phyloP scores from a whole-genome alignment of 2,329 filamentous ascomycete species.

The Neurospora sp. region DNA sequence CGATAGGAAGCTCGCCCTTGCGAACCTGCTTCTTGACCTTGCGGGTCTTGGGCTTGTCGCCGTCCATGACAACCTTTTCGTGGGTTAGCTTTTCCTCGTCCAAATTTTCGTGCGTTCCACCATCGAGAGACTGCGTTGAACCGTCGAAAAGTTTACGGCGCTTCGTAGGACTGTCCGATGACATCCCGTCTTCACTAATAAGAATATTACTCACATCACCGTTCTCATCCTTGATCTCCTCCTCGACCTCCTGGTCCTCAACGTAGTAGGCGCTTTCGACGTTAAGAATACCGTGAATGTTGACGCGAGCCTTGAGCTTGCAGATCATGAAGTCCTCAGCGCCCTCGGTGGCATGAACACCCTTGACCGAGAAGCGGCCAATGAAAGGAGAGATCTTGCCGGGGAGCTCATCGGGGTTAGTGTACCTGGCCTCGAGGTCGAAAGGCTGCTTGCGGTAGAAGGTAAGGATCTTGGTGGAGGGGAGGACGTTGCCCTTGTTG shows the following conservation, averaged over 20 bases:
- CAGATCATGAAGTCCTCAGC: slow-evolving; percentile 99
- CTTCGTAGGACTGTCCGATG: slow-evolving; percentile 8
- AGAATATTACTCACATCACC: slow-evolving; percentile 58
- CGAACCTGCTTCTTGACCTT: slow-evolving; percentile 99
- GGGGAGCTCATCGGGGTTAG: slow-evolving; percentile 74
- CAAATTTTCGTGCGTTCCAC: not conserved
- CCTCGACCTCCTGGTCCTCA: slow-evolving; percentile 93
- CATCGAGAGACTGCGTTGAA: not conserved
- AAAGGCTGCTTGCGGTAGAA: slow-evolving; percentile 99
- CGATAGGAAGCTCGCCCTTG: slow-evolving; percentile 89
- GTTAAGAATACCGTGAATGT: slow-evolving; percentile 92
- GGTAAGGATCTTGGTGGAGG: slow-evolving; percentile 96
- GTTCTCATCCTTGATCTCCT: slow-evolving; percentile 39
- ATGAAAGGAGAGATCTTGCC: slow-evolving; percentile 93
- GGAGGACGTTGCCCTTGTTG: slow-evolving; percentile 92
- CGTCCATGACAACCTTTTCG: slow-evolving; percentile 43
- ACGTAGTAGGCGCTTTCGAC: slow-evolving; percentile 97
- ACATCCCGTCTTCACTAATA: slow-evolving; percentile 5
- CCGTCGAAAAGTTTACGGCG: slow-evolving; percentile 13
- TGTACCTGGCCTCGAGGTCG: slow-evolving; percentile 90
- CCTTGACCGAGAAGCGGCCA: slow-evolving; percentile 95
- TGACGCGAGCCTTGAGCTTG: slow-evolving; percentile 96
- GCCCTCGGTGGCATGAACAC: slow-evolving; percentile 74
- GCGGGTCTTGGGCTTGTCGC: slow-evolving; percentile 65
- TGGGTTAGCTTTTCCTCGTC: not conserved